Evolutionary conservation across 164 flowering plant genomes (phyloP), one percentile per base, ranked within the genome.

Genomic region (Santalum album): DNA sequence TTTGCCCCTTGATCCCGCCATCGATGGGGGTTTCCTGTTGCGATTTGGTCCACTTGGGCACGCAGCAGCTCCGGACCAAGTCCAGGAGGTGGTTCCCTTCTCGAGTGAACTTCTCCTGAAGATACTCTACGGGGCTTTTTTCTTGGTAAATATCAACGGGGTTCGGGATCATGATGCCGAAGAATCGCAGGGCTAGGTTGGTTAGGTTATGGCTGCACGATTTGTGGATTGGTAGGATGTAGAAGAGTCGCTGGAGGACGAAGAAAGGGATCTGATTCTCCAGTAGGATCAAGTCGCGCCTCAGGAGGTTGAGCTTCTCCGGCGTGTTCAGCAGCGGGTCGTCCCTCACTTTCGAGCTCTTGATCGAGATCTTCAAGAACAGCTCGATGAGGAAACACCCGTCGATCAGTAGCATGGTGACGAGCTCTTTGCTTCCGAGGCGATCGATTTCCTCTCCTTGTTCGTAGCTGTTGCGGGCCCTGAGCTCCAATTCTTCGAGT

Each of bases 71-170:
- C 19, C 58, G 61, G 21, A 64, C 27, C 20, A 57, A 2, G 39
- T 73, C 77, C 1, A 73, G 71, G 12, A 73, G 44, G 55, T 73
- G 73, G 21, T 58, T 34, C 25, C 59, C 62, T 51, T 66, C 70
- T 29, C 42, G 56, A 15, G 23, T 20, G 44, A 21, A 10, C 40
- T 24, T 17, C 36, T 35, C 20, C n/a, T 50, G 51, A 3, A 25
- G 51, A 25, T 23, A 26, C 23, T 23, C 12, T 7, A 49, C 19
- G 1, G n/a, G n/a, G n/a, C n/a, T 23, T 29, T 29, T 3, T 29
- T 29, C n/a, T n/a, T n/a, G n/a, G n/a, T n/a, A n/a, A n/a, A n/a
- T n/a, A 12, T 12, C 12, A 7, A 0, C 12, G 36, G 36, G 11
- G 5, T 9, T 16, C 6, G 51, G 51, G 23, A 49, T 49, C 15